Percentiles rank a stretch among this genome's conserved stretches.
Evolutionary conservation across 768 basidiomycete species (phyloP).

Genomic region (Panus rudis): DNA sequence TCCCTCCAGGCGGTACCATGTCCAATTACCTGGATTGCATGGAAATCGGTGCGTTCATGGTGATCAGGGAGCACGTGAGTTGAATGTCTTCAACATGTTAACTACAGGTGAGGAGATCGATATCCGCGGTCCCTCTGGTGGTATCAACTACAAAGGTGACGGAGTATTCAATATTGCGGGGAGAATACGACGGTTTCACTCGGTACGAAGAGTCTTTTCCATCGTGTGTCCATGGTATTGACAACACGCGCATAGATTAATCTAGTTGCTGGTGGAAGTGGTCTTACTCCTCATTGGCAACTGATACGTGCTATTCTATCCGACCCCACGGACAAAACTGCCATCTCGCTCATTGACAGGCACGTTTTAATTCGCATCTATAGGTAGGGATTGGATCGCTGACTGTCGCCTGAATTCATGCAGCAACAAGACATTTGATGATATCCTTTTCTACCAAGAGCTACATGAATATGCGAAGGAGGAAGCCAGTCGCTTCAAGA

Average conservation of each 20-base stretch:
- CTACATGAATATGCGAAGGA: constrained; percentile 14
- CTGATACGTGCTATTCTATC: constrained; percentile 17
- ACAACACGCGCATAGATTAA: constrained; percentile 10
- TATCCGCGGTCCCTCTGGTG: constrained; percentile 15
- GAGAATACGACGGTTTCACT: constrained; percentile 12
- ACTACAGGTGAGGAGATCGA: constrained; percentile 17
- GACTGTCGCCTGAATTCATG: too few species aligned
- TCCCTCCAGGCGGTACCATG: constrained; percentile 16
- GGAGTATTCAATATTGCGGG: constrained; percentile 16
- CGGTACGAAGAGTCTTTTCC: constrained; percentile 1
- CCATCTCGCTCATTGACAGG: constrained; percentile 16
- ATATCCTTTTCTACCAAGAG: constrained; percentile 14
- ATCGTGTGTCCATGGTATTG: background rate
- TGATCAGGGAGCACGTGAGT: too few species aligned
- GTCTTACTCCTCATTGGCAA: constrained; percentile 20
- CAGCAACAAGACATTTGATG: constrained; percentile 18
- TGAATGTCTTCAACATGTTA: background rate
- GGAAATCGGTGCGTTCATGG: constrained; percentile 9
- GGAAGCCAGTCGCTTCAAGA: constrained; percentile 12
- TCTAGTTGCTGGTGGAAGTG: constrained; percentile 18
- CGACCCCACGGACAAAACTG: constrained; percentile 11
- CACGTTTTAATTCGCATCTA: background rate
- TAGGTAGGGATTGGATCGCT: too few species aligned
- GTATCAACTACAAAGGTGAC: constrained; percentile 14
- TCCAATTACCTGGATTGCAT: constrained; percentile 19